Percentiles rank a stretch among this genome's conserved stretches.
Conservation (phyloP, 2,329 filamentous ascomycete species). For the Fusarium equiseti region DNA sequence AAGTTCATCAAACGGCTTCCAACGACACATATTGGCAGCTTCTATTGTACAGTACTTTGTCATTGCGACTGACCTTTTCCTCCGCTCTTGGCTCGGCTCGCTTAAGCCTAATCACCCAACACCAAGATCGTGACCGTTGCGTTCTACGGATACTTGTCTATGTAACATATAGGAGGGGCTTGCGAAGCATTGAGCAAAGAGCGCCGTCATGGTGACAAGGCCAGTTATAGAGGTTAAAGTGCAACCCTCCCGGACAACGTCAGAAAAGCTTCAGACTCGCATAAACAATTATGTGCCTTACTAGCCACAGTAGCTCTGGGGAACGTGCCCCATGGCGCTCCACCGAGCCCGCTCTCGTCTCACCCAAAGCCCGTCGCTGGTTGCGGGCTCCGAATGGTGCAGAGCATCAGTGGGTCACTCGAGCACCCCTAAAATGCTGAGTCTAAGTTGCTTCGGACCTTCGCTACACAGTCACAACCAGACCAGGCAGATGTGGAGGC, state of each 20-base stretch:
- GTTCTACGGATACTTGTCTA: not conserved
- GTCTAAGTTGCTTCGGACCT: not conserved
- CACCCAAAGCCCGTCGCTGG: slow-evolving; percentile 21
- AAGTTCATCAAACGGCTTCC: not conserved
- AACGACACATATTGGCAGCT: not conserved
- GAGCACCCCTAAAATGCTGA: not conserved
- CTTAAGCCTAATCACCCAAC: slow-evolving; percentile 6
- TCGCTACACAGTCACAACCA: not conserved
- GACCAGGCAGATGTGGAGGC: slow-evolving; percentile 31
- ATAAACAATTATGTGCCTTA: slow-evolving; percentile 13
- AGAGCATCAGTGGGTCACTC: slow-evolving; percentile 1
- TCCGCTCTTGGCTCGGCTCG: slow-evolving; percentile 11
- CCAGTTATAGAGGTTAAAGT: not conserved
- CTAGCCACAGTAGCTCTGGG: slow-evolving; percentile 31
- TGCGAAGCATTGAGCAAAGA: slow-evolving; percentile 31
- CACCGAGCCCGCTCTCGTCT: slow-evolving; percentile 20
- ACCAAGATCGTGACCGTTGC: slow-evolving; percentile 9
- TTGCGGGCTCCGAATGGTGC: slow-evolving; percentile 17
- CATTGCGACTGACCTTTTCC: not conserved
- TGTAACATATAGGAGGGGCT: slow-evolving; percentile 16
- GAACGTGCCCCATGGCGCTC: slow-evolving; percentile 22
- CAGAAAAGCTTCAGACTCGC: slow-evolving; percentile 11
- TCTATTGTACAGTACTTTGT: not conserved
- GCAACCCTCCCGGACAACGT: slow-evolving; percentile 2
- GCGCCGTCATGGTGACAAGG: slow-evolving; percentile 38